These are phyloP conservation scores for Xylariales sp. DNA, from an alignment of 2,329 filamentous ascomycete species.

Conservation along the genomic window DNA sequence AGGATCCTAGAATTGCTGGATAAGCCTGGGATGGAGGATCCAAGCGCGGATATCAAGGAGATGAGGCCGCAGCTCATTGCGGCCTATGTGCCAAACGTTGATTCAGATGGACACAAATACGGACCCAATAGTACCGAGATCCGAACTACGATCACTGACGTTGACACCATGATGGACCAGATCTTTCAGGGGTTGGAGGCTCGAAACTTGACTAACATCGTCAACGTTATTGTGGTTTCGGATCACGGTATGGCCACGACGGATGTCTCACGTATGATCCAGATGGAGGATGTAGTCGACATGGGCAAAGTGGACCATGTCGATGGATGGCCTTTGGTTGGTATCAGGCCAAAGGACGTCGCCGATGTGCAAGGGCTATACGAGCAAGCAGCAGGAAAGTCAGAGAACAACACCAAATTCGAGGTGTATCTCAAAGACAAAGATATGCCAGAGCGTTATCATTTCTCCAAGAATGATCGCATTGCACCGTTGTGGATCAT, in stretches of 20 bases:
- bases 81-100: slow-evolving; percentile 91
- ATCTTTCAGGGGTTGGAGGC: slow-evolving; percentile 72
- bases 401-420: slow-evolving; percentile 61
- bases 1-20: slow-evolving; percentile 82
- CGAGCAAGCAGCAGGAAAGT: slow-evolving; percentile 51
- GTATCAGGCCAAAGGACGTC: slow-evolving; percentile 72
- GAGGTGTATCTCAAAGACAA: slow-evolving; percentile 83
- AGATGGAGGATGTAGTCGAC: slow-evolving; percentile 86
- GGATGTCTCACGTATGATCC: slow-evolving; percentile 71
- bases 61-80: slow-evolving; percentile 86
- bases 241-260: slow-evolving; percentile 99
- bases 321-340: slow-evolving; percentile 92
- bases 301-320: slow-evolving; percentile 71
- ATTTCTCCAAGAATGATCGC: slow-evolving; percentile 81
- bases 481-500: slow-evolving; percentile 96
- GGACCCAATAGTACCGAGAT: slow-evolving; percentile 96
- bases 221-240: slow-evolving; percentile 93
- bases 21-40: slow-evolving; percentile 65
- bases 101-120: slow-evolving; percentile 78
- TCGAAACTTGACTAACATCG: slow-evolving; percentile 81
- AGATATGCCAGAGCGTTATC: slow-evolving; percentile 88
- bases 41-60: slow-evolving; percentile 41
- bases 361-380: slow-evolving; percentile 65
- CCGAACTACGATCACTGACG: slow-evolving; percentile 67
- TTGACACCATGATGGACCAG: slow-evolving; percentile 75